Evolutionary conservation across 1,139 yeast genomes (phyloP).

Genomic region (Geotrichum fermentans): DNA sequence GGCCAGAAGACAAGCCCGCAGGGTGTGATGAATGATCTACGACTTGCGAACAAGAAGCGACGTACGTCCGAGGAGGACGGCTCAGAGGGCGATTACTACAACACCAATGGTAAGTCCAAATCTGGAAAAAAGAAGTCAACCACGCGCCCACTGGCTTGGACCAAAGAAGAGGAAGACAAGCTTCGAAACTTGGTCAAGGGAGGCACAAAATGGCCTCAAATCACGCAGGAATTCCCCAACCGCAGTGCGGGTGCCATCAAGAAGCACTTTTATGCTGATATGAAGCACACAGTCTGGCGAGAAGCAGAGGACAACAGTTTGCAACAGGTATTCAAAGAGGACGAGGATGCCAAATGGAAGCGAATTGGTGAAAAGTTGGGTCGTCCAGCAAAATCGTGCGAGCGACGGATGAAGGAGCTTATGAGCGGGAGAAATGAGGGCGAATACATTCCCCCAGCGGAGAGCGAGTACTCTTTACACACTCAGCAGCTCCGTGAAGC

Average conservation of each 20-base stretch:
- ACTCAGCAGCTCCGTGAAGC: conserved; percentile 15
- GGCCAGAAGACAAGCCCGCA: not conserved
- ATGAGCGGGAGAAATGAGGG: conserved; percentile 15
- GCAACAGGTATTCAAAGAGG: conserved; percentile 29
- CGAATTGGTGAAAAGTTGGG: conserved; percentile 33
- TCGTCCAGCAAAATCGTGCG: conserved; percentile 32
- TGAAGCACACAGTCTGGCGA: conserved; percentile 33
- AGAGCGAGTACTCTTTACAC: conserved; percentile 15
- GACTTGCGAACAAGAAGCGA: not conserved
- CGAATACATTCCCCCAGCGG: conserved; percentile 19
- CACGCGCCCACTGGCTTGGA: conserved; percentile 30
- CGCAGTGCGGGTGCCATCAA: conserved; percentile 36
- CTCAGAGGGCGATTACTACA: not conserved
- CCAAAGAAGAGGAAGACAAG: conserved; percentile 29
- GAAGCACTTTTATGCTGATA: conserved; percentile 35
- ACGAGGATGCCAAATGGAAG: conserved; percentile 32
- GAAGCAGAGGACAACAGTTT: conserved; percentile 31
- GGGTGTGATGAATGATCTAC: too few species aligned
- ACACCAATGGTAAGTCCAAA: not conserved
- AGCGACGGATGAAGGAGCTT: conserved; percentile 27
- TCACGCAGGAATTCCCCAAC: conserved; percentile 32
- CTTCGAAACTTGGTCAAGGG: conserved; percentile 30
- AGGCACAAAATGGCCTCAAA: conserved; percentile 34
- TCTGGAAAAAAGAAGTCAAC: conserved; percentile 9
- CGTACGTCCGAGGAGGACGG: not conserved